These are phyloP conservation scores for Tolypocladium inflatum DNA, from an alignment of 2,329 filamentous ascomycete genomes.

Conservation along the genomic window DNA sequence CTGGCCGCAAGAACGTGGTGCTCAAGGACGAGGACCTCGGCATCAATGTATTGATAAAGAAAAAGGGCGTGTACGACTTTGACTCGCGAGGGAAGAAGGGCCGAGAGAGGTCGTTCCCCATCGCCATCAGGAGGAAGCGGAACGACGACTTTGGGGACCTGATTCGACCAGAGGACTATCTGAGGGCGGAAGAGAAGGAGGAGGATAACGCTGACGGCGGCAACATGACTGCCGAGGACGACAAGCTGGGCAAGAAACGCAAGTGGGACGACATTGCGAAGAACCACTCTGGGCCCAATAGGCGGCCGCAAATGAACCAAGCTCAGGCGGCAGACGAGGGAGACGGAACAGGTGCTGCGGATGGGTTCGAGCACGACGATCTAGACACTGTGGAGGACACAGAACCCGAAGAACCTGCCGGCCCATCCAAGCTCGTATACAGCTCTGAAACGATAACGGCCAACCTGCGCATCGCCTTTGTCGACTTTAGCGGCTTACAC, in stretches of 20 bases:
- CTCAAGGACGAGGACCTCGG: slow-evolving; percentile 85
- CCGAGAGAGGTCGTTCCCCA: slow-evolving; percentile 84
- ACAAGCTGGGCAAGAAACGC: slow-evolving; percentile 78
- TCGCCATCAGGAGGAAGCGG: slow-evolving; percentile 68
- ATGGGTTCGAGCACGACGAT: slow-evolving; percentile 40
- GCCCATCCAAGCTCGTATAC: slow-evolving; percentile 68
- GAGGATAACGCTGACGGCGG: slow-evolving; percentile 51
- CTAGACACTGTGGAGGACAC: slow-evolving; percentile 49
- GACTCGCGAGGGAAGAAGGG: slow-evolving; percentile 88
- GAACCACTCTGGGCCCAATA: slow-evolving; percentile 35
- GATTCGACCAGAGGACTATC: slow-evolving; percentile 87
- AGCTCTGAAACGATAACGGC: slow-evolving; percentile 54
- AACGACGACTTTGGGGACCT: slow-evolving; percentile 89
- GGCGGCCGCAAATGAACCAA: slow-evolving; percentile 44
- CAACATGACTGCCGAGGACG: slow-evolving; percentile 34
- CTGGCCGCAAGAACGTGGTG: slow-evolving; percentile 74
- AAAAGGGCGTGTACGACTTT: slow-evolving; percentile 87
- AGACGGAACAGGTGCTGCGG: slow-evolving; percentile 22
- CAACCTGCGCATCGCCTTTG: slow-evolving; percentile 69
- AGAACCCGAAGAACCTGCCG: slow-evolving; percentile 39
- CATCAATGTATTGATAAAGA: slow-evolving; percentile 80
- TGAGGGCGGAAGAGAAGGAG: slow-evolving; percentile 85
- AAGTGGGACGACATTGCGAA: slow-evolving; percentile 72
- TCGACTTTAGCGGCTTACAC: slow-evolving; percentile 88
- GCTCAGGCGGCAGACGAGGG: slow-evolving; percentile 35